Base-by-base conservation (phyloP, 257 asterid species). In the Fraxinus cuspidata region DNA sequence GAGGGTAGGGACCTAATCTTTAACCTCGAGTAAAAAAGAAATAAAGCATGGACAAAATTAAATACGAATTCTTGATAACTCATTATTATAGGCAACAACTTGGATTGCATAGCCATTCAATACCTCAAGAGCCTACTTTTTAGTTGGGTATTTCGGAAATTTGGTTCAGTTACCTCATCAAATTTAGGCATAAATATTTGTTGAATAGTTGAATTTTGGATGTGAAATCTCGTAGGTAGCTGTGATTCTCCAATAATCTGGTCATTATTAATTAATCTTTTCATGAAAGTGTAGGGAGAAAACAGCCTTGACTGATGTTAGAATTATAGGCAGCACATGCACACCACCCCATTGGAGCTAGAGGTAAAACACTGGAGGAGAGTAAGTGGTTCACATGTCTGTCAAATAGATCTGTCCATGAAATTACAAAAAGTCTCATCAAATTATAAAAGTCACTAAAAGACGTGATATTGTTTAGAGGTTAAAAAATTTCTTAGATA, bases 381-480 rank as follows among this genome's bases (percentile, higher is more conserved):
- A 74, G 83, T 79, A 83, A 78, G 89, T 85, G 88, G 90, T 87
- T 94, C 97, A 92, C 98, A 90, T 88, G 96, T 75, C 82, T 81
- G 78, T 76, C 85, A 80, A 78, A 53, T 84, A 83, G 88, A 89
- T 87, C 87, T 85, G 85, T 80, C 32, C 83, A 83, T 80, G 84
- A 85, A 83, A 83, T 83, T 87, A 82, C 90, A 77, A 81, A 60
- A 82, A 63, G 71, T 53, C 79, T 60, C 85, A 16, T 79, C 83
- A 85, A 82, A 84, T 82, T 86, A 79, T 89, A 74, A 75, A 72
- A 79, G 78, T 81, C 82, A 79, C 75, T 74, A 58, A 77, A 58
- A 63, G 85, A 84, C 88, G 77, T 87, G 83, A 74, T 80, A 74
- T 80, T 82, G 76, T 77, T 77, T 70, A 67, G 74, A 5, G 77